phyloP scores from a whole-genome alignment of 495 filamentous ascomycete species.

The Penicillium parvum region DNA sequence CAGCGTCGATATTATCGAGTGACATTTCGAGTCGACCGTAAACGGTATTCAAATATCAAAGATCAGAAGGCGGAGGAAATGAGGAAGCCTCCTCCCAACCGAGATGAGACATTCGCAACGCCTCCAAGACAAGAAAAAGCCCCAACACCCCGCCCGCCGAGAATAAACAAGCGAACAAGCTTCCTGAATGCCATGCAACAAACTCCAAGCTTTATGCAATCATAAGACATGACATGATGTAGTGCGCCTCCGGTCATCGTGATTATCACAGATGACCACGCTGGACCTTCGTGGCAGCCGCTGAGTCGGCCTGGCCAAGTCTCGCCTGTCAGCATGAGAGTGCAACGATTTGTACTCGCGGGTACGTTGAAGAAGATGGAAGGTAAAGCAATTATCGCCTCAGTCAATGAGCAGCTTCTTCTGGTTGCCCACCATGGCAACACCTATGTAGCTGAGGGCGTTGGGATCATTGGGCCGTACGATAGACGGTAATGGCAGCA shows the following conservation, averaged over 20 bases:
- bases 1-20: background rate
- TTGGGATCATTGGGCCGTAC: conserved; percentile 71
- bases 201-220: conserved; percentile 46
- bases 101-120: conserved; percentile 4
- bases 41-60: background rate
- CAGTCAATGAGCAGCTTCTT: conserved; percentile 90
- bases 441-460: conserved; percentile 70
- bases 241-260: conserved; percentile 2
- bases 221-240: conserved; percentile 33
- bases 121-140: conserved; percentile 17
- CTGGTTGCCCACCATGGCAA: conserved; percentile 78
- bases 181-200: conserved; percentile 32
- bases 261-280: too few relatives aligned
- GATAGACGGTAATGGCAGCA: conserved; percentile 78
- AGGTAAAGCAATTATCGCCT: too few relatives aligned
- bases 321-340: too few relatives aligned
- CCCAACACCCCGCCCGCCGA: conserved; percentile 23
- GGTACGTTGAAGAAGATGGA: background rate
- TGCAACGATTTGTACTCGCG: conserved; percentile 4
- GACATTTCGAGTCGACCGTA: conserved; percentile 2
- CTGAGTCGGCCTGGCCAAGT: too few relatives aligned
- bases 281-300: too few relatives aligned
- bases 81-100: conserved; percentile 1
- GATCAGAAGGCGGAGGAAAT: background rate
- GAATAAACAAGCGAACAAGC: conserved; percentile 20